phyloP scores from a whole-genome alignment of 441 rosid genomes.

The Eutrema salsugineum region DNA sequence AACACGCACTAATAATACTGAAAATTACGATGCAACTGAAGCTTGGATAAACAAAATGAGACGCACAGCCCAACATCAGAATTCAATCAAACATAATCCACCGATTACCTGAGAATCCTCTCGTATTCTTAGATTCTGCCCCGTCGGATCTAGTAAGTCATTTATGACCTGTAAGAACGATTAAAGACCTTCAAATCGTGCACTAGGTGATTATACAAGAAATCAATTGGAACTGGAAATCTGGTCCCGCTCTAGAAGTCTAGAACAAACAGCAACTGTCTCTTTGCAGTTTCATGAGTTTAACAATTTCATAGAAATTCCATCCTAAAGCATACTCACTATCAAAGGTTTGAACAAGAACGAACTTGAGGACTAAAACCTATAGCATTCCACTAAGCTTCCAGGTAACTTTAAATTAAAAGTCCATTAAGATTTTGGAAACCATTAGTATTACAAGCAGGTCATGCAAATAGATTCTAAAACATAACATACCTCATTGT shows the following conservation, averaged over 20 bases:
- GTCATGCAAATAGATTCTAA: conserved; percentile 16
- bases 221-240: neutral
- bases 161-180: conserved; percentile 75
- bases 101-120: conserved; percentile 91
- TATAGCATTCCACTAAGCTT: conserved; percentile 7
- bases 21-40: conserved; percentile 7
- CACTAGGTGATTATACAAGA: conserved; percentile 22
- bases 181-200: neutral
- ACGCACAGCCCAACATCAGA: neutral
- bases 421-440: conserved; percentile 8
- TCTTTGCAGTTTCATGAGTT: conserved; percentile 2
- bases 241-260: neutral
- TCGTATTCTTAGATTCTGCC: conserved; percentile 94
- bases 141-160: conserved; percentile 96
- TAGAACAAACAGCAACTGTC: neutral
- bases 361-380: conserved; percentile 3
- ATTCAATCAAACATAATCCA: neutral
- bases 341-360: neutral
- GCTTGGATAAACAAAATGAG: conserved; percentile 5
- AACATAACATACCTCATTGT: conserved; percentile 70
- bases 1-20: conserved; percentile 25
- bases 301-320: neutral
- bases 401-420: neutral
- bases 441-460: neutral
- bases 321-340: neutral